phyloP scores from a whole-genome alignment of 345 rosid genomes.

The Linum usitatissimum region DNA sequence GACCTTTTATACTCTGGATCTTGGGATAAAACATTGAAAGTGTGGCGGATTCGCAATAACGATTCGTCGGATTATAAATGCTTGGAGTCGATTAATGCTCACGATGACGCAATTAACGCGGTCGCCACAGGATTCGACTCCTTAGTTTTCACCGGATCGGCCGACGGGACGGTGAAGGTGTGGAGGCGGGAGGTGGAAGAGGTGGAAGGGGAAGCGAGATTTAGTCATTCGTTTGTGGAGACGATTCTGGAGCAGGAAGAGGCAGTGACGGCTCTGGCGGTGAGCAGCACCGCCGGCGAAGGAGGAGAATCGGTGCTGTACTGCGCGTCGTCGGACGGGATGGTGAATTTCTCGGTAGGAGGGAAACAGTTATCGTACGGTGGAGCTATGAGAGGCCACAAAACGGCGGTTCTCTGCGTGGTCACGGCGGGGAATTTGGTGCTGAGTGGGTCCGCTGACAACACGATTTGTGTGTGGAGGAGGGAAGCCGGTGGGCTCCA shows the following conservation, averaged over 20 bases:
- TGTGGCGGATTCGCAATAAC: neutral
- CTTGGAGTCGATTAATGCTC: neutral
- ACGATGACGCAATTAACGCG: neutral
- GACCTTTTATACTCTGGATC: neutral
- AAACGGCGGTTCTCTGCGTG: slow-evolving; percentile 4
- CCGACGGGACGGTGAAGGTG: slow-evolving; percentile 3
- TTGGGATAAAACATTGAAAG: neutral
- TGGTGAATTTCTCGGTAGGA: neutral
- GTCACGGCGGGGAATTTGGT: neutral
- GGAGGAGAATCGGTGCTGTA: neutral
- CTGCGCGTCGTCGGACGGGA: slow-evolving; percentile 1
- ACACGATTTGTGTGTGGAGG: neutral
- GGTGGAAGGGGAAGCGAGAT: neutral
- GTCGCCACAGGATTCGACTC: neutral
- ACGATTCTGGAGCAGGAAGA: neutral
- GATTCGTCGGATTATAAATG: neutral
- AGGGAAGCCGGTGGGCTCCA: neutral
- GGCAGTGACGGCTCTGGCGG: neutral
- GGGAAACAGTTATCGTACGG: neutral
- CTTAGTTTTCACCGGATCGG: slow-evolving; percentile 1
- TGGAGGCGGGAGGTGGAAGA: neutral
- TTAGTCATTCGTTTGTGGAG: neutral
- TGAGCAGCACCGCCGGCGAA: neutral
- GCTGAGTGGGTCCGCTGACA: neutral
- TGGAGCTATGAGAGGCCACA: neutral